phyloP scores from a whole-genome alignment of 2,329 filamentous ascomycete genomes.

The Epicoccum sorghinum region DNA sequence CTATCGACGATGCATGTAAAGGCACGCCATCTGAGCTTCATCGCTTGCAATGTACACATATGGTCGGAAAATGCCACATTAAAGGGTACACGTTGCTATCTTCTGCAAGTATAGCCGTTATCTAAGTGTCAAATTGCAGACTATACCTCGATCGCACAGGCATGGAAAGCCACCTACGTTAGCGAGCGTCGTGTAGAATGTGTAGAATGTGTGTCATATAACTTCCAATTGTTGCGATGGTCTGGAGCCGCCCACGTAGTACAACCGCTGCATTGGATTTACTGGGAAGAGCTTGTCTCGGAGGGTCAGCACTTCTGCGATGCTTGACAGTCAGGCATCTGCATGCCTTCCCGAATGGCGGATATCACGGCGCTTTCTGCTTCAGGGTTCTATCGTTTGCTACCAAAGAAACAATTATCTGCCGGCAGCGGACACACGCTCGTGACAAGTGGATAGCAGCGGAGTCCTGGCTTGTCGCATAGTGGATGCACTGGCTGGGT shows the following conservation, averaged over 20 bases:
- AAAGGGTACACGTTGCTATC: not conserved
- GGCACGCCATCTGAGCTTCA: not conserved
- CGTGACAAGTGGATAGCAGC: slow-evolving; percentile 1
- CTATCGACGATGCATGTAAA: not conserved
- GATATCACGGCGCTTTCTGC: slow-evolving; percentile 7
- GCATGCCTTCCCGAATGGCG: slow-evolving; percentile 15
- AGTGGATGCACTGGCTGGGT: not conserved
- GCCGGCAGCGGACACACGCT: not conserved
- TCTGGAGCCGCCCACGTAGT: slow-evolving; percentile 21
- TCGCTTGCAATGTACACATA: not conserved
- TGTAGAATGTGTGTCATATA: slow-evolving; percentile 4
- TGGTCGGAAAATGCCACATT: not conserved
- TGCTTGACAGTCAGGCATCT: slow-evolving; percentile 18
- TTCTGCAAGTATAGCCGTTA: slow-evolving; percentile 5
- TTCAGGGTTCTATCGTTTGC: not conserved
- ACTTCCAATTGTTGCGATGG: slow-evolving; percentile 12
- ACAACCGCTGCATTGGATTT: slow-evolving; percentile 8
- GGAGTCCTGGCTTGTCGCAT: slow-evolving; percentile 1
- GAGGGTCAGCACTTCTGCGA: slow-evolving; percentile 1
- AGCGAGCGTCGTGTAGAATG: slow-evolving; percentile 11
- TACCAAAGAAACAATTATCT: not conserved
- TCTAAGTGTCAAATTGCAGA: slow-evolving; percentile 1
- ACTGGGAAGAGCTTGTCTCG: slow-evolving; percentile 13
- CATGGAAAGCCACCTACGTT: slow-evolving; percentile 12
- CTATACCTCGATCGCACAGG: slow-evolving; percentile 8